Evolutionary conservation across 1,284 basidiomycete genomes (phyloP), one percentile per base, ranked within the genome.

Genomic region (Ceratobasidium papillatum): DNA sequence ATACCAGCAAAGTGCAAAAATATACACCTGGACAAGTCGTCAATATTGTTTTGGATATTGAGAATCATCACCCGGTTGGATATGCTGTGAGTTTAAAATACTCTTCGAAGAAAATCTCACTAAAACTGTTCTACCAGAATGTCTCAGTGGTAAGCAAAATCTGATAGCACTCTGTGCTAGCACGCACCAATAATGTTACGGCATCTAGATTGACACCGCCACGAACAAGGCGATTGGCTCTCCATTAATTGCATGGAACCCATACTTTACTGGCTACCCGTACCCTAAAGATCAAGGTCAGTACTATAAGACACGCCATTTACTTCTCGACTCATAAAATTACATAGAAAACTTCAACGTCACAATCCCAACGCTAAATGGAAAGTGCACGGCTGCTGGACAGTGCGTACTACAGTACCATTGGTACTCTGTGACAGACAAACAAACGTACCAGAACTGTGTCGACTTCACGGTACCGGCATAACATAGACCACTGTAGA

Each of bases 21-120:
- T 72, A 72, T 27, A 61, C 11, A 32, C 54, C 68, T 14, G 68
- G 68, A 12, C 68, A 72, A 34, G 68, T 72, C 7, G 68, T 72
- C 8, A 72, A 72, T 43, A 59, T 72, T 59, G 68, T 72, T 2
- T 51, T 72, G 32, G 68, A 72, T 22, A 72, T 72, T 72, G 68
- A 72, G 56, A 72, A 72, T 56, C 68, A 72, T 51, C 68, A 72
- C 43, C 68, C 68, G 19, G 68, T 72, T 30, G 68, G 68, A 30
- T 72, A 72, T 72, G 68, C 68, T 19, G 68, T 72, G 45, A 59
- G 68, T 72, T 34, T 32, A 30, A 12, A 3, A 36, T 19, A 22
- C 47, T 34, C 1, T 61, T 32, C 5, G 30, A 22, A 32, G 22
- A n/a, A 9, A 19, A 14, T n/a, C 7, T 25, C 3, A n/a, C 19